Evolutionary conservation across 345 rosid species (phyloP), one percentile per base, ranked within the genome.

Genomic region (Euphorbia tirucalli): DNA sequence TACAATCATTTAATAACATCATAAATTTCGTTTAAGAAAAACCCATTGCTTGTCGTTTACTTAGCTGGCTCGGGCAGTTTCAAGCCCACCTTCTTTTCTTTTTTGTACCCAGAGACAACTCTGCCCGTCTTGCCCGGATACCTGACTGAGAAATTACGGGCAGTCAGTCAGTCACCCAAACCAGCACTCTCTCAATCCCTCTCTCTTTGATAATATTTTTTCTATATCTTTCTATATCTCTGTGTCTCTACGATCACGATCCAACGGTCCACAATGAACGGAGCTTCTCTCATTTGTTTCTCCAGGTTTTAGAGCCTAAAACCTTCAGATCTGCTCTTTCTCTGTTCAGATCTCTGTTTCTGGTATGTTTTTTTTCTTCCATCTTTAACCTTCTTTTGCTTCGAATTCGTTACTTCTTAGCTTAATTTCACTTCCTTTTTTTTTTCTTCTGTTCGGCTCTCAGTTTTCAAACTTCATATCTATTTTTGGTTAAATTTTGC

Each of bases 181-280:
- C 84, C 82, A 70, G 74, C 65, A n/a, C 68, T 67, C 69, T 66
- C 54, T 46, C 74, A 30, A 73, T 35, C 75, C 41, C 72, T 19
- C 71, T 25, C 64, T 32, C 69, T 57, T 2, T 70, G 71, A 73
- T 70, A 68, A 39, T 78, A 48, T 72, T 75, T 55, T 72, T 69
- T 65, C 85, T 75, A 72, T 82, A 77, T 81, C 74, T 81, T 76
- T 43, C 64, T 31, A 55, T 31, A 55, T 60, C 74, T 66, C 82
- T 66, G 48, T 48, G 74, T 72, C 81, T 71, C 78, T 66, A 63
- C 71, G 87, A 81, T 87, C 87, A 78, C 69, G 83, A 87, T 87
- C 91, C 74, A 76, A 87, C 91, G 91, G 89, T 74, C 83, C 80
- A 85, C 22, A 77, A 83, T 83, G 86, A 77, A 75, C 68, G 71